Evolutionary conservation across 345 rosid genomes (phyloP).

Genomic region (Garcia nutans): DNA sequence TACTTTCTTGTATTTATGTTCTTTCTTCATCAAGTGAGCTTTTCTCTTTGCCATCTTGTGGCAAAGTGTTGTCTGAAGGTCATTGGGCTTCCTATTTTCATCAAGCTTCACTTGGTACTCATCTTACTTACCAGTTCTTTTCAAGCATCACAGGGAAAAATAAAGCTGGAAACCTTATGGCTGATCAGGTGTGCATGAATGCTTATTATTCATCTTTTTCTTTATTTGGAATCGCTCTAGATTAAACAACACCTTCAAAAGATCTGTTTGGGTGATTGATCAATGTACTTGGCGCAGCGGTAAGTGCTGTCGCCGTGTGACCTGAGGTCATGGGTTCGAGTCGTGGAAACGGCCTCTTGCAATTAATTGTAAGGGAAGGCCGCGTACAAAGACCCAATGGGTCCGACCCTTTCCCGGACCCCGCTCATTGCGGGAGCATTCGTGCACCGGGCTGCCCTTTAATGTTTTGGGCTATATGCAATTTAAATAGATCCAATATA

Average conservation of each 20-base stretch:
- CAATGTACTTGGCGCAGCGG: too few relatives aligned
- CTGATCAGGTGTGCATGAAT: conserved; percentile 43
- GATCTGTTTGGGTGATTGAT: neutral
- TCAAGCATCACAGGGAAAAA: conserved; percentile 41
- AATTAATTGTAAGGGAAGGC: too few relatives aligned
- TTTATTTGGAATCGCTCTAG: conserved; percentile 4
- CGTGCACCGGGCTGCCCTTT: too few relatives aligned
- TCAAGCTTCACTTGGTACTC: conserved; percentile 90
- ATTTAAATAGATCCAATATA: too few relatives aligned
- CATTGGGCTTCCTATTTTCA: conserved; percentile 94
- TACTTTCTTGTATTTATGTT: conserved; percentile 61
- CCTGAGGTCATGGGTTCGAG: too few relatives aligned
- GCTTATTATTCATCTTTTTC: neutral
- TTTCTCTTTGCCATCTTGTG: conserved; percentile 39
- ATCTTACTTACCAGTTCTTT: conserved; percentile 60
- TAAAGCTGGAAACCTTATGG: conserved; percentile 26
- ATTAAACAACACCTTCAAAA: neutral
- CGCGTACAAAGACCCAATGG: too few relatives aligned
- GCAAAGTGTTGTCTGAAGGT: conserved; percentile 62
- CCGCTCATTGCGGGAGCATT: too few relatives aligned
- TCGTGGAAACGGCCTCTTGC: too few relatives aligned
- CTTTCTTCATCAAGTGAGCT: conserved; percentile 55
- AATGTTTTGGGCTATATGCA: too few relatives aligned
- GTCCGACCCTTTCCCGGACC: too few relatives aligned
- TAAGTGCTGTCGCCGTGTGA: too few relatives aligned